phyloP scores from a whole-genome alignment of 2,329 filamentous ascomycete genomes.

The Apiospora malaysiana region DNA sequence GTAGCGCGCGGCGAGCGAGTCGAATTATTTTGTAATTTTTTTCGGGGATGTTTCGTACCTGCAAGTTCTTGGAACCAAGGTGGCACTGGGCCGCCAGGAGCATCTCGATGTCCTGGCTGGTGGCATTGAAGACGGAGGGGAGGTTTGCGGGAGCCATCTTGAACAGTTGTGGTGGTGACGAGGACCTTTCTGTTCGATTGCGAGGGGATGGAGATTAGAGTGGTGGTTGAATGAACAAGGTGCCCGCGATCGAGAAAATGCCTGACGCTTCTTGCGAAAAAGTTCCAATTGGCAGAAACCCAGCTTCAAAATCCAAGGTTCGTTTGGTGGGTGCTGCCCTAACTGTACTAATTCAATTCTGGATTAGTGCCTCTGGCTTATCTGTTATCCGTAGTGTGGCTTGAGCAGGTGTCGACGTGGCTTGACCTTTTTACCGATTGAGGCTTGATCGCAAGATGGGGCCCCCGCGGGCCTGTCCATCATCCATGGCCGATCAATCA shows the following conservation, averaged over 20 bases:
- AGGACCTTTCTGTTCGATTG: constrained; percentile 35
- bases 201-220: constrained; percentile 33
- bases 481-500: neutral
- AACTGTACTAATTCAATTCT: neutral
- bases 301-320: constrained; percentile 15
- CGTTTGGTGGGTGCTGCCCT: constrained; percentile 18
- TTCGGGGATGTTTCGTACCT: constrained; percentile 52
- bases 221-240: constrained; percentile 14
- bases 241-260: constrained; percentile 18
- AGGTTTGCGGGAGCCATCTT: constrained; percentile 97
- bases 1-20: neutral
- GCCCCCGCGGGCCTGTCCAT: neutral
- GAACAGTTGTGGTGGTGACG: constrained; percentile 49
- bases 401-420: neutral
- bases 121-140: constrained; percentile 94
- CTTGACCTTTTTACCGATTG: neutral
- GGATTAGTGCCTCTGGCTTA: neutral
- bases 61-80: constrained; percentile 98
- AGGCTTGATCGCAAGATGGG: neutral
- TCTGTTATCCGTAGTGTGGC: neutral
- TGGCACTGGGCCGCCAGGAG: constrained; percentile 96
- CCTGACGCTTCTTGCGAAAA: constrained; percentile 12
- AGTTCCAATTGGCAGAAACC: constrained; percentile 16
- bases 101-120: constrained; percentile 98
- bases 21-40: neutral